Evolutionary conservation across 495 filamentous ascomycete genomes (phyloP).

Genomic region (Talaromyces adpressus): DNA sequence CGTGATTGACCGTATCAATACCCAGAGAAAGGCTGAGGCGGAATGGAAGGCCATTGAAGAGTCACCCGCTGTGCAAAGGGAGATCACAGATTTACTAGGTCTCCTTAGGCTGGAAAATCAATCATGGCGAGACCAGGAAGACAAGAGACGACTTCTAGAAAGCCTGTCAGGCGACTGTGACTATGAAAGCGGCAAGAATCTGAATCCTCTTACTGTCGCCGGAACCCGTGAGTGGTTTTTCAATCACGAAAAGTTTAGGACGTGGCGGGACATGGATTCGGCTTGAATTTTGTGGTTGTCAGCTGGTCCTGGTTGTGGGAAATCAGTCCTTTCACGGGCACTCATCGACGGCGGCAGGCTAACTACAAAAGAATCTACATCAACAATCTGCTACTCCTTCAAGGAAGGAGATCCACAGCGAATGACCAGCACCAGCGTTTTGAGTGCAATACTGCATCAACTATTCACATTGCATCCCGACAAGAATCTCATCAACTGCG

Average conservation of each 20-base stretch:
- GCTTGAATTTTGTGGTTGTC: constrained; percentile 33
- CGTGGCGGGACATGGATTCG: constrained; percentile 19
- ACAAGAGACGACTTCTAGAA: not conserved
- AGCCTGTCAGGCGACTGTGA: not conserved
- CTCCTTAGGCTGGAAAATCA: not conserved
- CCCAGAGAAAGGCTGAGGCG: not conserved
- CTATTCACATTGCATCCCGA: constrained; percentile 17
- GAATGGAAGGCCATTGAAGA: not conserved
- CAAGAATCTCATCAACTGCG: constrained; percentile 14
- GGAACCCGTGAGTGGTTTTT: constrained; percentile 35
- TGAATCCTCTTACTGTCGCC: not conserved
- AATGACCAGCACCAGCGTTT: constrained; percentile 14
- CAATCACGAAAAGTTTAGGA: constrained; percentile 17
- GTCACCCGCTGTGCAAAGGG: not conserved
- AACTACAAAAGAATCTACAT: constrained; percentile 8
- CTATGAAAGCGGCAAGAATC: not conserved
- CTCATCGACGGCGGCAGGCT: constrained; percentile 23
- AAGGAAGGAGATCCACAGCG: constrained; percentile 17
- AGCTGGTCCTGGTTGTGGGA: constrained; percentile 34
- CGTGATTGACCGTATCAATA: not conserved
- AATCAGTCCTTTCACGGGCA: constrained; percentile 29
- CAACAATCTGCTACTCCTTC: constrained; percentile 25
- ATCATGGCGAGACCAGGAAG: not conserved
- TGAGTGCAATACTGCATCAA: constrained; percentile 30
- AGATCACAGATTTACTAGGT: not conserved